Evolutionary conservation across 805 yeast species (phyloP), one percentile per base, ranked within the genome.

Genomic region (Saccharomycopsis selenospora): DNA sequence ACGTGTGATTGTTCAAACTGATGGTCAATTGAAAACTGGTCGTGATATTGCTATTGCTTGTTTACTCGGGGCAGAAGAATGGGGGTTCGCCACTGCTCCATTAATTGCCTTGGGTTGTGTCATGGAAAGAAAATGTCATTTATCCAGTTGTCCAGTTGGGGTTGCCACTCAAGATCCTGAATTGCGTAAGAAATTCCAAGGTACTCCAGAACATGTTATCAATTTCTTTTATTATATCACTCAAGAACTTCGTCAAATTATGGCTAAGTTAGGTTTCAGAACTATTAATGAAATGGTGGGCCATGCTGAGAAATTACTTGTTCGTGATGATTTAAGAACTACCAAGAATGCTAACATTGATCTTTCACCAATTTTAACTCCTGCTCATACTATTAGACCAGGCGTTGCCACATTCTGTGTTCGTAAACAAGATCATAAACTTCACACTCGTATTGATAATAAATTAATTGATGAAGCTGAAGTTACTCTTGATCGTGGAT

Each of bases 251-350:
- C 79, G 99, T 64, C 77, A 75, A 51, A 83, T 86, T 60, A 91
- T 91, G 99, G 96, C 99, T 40, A 77, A 80, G 62, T 79, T 91
- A 55, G 99, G 99, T 49, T 93, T 83, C 80, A 79, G 98, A 64
- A 87, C 95, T 47, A 79, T 91, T 64, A 91, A 88, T 66, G 99
- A 93, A 73, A 91, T 91, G 99, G 90, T 91, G 59, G 99, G 99
- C 61, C 89, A 84, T 66, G 88, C 98, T 45, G 99, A 91, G 71
- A 86, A 81, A 67, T 77, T 91, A 62, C 74, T 69, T 60, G 93
- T 89, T 47, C 76, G 95, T 58, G 95, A 87, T 54, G 90, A 87
- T 61, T 70, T 82, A 63, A 79, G 95, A 61, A 85, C 81, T 62
- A 82, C 91, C 53, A 93, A 93, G 79, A 88, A 91, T 55, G 86